A percentile compares a stretch with the other conserved stretches of the same genome.
phyloP scores from a whole-genome alignment of 768 basidiomycete species.

The Podaxis sp. region DNA sequence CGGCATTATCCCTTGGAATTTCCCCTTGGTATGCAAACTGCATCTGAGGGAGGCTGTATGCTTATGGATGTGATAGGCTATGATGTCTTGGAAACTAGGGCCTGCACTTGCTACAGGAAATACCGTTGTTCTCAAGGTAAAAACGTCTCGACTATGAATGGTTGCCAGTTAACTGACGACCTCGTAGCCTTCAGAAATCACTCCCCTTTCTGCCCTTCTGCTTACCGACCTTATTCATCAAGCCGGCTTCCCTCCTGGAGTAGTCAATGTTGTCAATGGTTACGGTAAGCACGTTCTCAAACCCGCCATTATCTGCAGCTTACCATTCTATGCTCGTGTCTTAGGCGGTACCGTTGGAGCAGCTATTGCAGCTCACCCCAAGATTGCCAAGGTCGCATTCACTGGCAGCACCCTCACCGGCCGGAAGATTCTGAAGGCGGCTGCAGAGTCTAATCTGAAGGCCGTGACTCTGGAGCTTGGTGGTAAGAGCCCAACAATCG shows the following conservation, averaged over 20 bases:
- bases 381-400: slow-evolving; percentile 73
- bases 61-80: slow-evolving; percentile 24
- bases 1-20: slow-evolving; percentile 67
- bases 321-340: background rate
- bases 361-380: slow-evolving; percentile 64
- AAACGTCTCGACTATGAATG: background rate
- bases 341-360: slow-evolving; percentile 56
- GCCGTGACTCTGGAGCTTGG: slow-evolving; percentile 74
- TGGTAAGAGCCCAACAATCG: slow-evolving; percentile 64
- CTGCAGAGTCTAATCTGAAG: slow-evolving; percentile 74
- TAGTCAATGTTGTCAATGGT: slow-evolving; percentile 61
- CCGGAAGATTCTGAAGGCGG: slow-evolving; percentile 67
- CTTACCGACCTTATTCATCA: slow-evolving; percentile 53
- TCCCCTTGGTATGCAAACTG: slow-evolving; percentile 28
- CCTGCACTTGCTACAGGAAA: slow-evolving; percentile 82
- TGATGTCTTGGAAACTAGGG: slow-evolving; percentile 68
- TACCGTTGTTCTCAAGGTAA: slow-evolving; percentile 62
- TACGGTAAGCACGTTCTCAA: background rate
- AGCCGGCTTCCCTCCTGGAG: slow-evolving; percentile 77
- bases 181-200: slow-evolving; percentile 63
- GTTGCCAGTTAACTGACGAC: background rate
- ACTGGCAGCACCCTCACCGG: slow-evolving; percentile 77
- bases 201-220: slow-evolving; percentile 63
- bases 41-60: no score
- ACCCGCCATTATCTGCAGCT: background rate